Base-by-base conservation (phyloP, 1,284 basidiomycete genomes). In the Grifola frondosa region DNA sequence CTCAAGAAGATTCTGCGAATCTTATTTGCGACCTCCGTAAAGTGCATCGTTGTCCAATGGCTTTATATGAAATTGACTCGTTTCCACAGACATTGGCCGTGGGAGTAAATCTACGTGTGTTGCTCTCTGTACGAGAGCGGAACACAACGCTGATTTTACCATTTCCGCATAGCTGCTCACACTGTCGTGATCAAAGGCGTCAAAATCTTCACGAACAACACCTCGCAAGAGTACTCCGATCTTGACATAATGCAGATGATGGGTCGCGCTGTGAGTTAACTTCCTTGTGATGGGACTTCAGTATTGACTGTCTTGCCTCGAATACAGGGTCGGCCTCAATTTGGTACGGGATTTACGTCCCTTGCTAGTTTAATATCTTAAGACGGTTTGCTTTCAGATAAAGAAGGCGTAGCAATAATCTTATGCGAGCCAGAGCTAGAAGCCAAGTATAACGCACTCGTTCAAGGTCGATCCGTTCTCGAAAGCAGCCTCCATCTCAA, bases 231-330 rank as follows among this genome's bases (percentile, higher is more conserved):
- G 57, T 91, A 91, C 62, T 85, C 84, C 0, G 88, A 91, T 55
- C 68, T 91, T 7, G 90, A 91, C 58, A 72, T 92, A 25, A 80
- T 90, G 74, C 86, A 93, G 64, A 91, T 91, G 88, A 75, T 91
- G 40, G 88, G 88, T 24, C 78, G 88, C 33, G 88, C 88, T 30
- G 88, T 88, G 59, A 61, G 82, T 65, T 20, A 6, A n/a, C n/a
- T n/a, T n/a, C n/a, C n/a, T n/a, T n/a, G n/a, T n/a, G n/a, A n/a
- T n/a, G n/a, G n/a, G 13, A 31, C 19, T 9, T 5, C 13, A 21
- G 30, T 13, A 15, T n/a, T 31, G 40, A n/a, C 28, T 32, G 31
- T 30, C 30, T 25, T 25, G 17, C 36, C 25, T 31, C 24, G 23
- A 6, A 10, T 2, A 13, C 68, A 97, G 74, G 96, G 95, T 6